Base-by-base conservation (phyloP, 2,329 filamentous ascomycete genomes). In the Diaporthe longicolla region DNA sequence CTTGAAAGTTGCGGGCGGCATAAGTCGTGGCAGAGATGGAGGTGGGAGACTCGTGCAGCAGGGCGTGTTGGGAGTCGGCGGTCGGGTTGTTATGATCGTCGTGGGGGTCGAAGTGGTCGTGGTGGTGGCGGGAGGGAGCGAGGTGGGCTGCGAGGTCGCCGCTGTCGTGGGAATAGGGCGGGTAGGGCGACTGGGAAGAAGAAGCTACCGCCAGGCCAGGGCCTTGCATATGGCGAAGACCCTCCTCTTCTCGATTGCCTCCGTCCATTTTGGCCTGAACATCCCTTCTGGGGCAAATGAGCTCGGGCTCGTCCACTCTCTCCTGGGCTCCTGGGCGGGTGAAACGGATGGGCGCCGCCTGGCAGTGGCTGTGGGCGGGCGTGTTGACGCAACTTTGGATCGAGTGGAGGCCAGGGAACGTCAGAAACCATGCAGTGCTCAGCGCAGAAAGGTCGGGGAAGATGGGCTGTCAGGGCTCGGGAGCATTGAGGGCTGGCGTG, bases 401-500 rank as follows among this genome's bases (percentile, higher is more conserved):
- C 61, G 71, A 69, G 57, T 69, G 61, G 58, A 69, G 83, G 80
- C 83, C 81, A 75, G 76, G 76, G 77, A 70, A 69, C 48, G 69
- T 80, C 79, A 81, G 83, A 79, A 83, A 82, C 82, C 83, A 85
- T 84, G 84, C 83, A 85, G 80, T 81, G 77, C 76, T 74, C 65
- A 73, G 76, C 76, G 77, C 52, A 72, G 63, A 57, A 66, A 35
- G 61, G n/a, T 45, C 37, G 61, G 54, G 43, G 45, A 40, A 66
- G 57, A 79, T 74, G 75, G 75, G 71, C 71, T 79, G 81, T 82
- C 80, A 79, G 80, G 81, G 81, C 78, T 79, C 79, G 81, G 80
- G 80, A 81, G 83, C 84, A 86, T 86, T 82, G 85, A 86, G 84
- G 83, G 85, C 83, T 86, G 85, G 84, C 83, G 78, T 78, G 81